Evolutionary conservation across 2,329 filamentous ascomycete species (phyloP), one percentile per base, ranked within the genome.

Genomic region (Apiospora marii): DNA sequence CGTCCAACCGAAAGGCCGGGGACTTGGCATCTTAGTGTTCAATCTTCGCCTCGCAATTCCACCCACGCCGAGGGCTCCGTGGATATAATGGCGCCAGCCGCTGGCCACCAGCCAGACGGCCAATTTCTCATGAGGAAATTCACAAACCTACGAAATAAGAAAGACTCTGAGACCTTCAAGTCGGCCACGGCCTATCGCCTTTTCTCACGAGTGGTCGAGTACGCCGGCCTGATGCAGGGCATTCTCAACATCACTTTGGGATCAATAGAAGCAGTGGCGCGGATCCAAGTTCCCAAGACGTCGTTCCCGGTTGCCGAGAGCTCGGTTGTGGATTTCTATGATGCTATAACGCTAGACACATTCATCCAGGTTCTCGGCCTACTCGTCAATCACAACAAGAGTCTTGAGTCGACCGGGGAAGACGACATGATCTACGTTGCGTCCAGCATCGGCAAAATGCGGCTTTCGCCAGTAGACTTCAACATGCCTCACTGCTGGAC

Each of bases 371-470:
- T 69, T 10, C 41, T 30, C 24, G 44, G 44, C 10, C 41, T 69
- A 4, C 67, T 46, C 19, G 67, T 46, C 13, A 48, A 48, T 24
- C 49, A 51, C 12, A 51, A n/a, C 5, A 51, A 14, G n/a, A n/a
- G n/a, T 12, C 24, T 27, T 2, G 49, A 51, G 7, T 27, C 49
- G 12, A 12, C n/a, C 14, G 43, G 43, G 22, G 34, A 13, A 58
- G 22, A 6, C 22, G 49, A 58, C 37, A 48, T 61, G 6, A 49
- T 58, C 27, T 30, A 70, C 22, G 48, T 70, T n/a, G 69, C 49
- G 13, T 46, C 48, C 14, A 61, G 64, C 16, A 44, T 67, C 34
- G 22, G 64, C 3, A 67, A 13, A 3, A 67, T 67, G 64, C 34
- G 43, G 22, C 64, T 67, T 14, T 6, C 10, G 4, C 37, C 64